Evolutionary conservation across 2,329 filamentous ascomycete species (phyloP).

Genomic region (Rhytidhysteron rufulum): DNA sequence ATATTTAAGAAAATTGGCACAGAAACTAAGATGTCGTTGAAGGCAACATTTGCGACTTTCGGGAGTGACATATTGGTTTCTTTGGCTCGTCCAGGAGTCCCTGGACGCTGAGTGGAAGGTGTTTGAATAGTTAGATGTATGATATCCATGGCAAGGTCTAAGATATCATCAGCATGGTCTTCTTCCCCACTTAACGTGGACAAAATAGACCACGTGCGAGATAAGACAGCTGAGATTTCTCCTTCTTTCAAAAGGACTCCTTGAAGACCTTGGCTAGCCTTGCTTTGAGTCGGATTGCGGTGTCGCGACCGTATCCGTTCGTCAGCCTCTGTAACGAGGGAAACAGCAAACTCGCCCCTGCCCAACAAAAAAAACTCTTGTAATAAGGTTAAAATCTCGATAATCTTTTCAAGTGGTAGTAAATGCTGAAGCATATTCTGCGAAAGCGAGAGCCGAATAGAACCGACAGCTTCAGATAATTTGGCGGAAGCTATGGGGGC

Average conservation of each 20-base stretch:
- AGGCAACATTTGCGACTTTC: constrained; percentile 50
- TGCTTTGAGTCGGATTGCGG: constrained; percentile 40
- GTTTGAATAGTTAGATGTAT: constrained; percentile 64
- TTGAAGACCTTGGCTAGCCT: constrained; percentile 50
- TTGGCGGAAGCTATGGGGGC: constrained; percentile 71
- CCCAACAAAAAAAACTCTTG: constrained; percentile 85
- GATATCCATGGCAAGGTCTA: constrained; percentile 78
- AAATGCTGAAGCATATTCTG: constrained; percentile 79
- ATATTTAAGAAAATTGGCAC: constrained; percentile 68
- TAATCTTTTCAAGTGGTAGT: constrained; percentile 70
- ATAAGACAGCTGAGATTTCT: constrained; percentile 73
- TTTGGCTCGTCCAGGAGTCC: constrained; percentile 38
- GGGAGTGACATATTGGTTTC: constrained; percentile 27
- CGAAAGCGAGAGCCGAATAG: constrained; percentile 77
- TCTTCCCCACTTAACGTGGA: constrained; percentile 75
- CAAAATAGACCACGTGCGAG: constrained; percentile 74
- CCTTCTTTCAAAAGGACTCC: constrained; percentile 76
- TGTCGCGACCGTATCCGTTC: constrained; percentile 71
- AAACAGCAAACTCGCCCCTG: constrained; percentile 86
- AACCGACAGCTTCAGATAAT: constrained; percentile 68
- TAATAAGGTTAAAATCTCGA: constrained; percentile 72
- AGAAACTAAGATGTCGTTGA: constrained; percentile 78
- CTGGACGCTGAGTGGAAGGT: constrained; percentile 29
- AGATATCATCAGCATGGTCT: constrained; percentile 66
- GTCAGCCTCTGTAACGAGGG: constrained; percentile 80